Evolutionary conservation across 2,329 filamentous ascomycete species (phyloP), one percentile per base, ranked within the genome.

Genomic region (Ophiocordyceps camponoti-saundersi): DNA sequence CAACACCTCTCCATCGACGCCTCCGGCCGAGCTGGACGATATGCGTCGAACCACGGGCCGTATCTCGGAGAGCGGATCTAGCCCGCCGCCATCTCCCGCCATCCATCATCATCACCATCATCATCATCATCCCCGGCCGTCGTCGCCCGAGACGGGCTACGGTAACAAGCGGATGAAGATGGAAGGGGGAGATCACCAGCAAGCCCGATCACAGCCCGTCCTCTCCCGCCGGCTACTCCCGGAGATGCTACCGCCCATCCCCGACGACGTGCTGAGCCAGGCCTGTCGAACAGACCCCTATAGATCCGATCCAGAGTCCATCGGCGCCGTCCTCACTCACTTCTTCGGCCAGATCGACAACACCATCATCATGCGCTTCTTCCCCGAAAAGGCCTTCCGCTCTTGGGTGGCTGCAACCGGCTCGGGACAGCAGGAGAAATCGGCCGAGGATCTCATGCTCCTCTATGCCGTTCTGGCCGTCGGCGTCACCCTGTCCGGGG

Each of bases 1-100:
- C 53, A 77, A 74, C 51, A 70, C 69, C 3, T 76, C 73, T 4
- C 73, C 75, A 1, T 68, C 71, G 3, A 67, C 72, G 20, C 68
- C 72, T 3, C 65, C 71, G 3, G 65, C 69, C 53, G 71, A 77
- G 52, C 61, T 68, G 30, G 72, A 75, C 36, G 65, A 69, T 18
- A 46, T 62, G 12, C 62, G 66, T 53, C 54, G 10, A 59, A 54
- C 16, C 56, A 58, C 29, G 53, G 53, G 61, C 10, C 59, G 59
- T 7, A 58, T 61, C 26, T 63, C 65, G 1, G 59, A 64, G 44
- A 72, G 66, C 52, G 63, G 66, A 46, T 67, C 69, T 11, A 68
- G 67, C 54, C 65, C 66, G 11, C 68, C 72, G 0, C 61, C 70
- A 13, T 75, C 72, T 2, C 64, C 67, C 22, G 63, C 61, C 16